Conservation (phyloP, 257 asterid genomes). For the Solanum pennellii region DNA sequence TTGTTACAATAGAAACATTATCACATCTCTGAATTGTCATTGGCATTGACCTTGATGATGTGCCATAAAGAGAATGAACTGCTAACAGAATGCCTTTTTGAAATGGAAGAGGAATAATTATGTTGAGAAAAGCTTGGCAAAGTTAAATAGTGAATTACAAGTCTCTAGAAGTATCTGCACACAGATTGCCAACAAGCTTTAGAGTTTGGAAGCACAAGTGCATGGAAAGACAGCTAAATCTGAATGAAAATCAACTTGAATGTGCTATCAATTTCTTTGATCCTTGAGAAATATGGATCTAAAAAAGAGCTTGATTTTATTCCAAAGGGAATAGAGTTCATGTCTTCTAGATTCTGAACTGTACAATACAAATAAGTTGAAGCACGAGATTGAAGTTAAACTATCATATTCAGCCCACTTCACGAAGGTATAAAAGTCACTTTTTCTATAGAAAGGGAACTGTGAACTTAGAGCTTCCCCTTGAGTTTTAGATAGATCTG, state of each 20-base stretch:
- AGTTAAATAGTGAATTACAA: neutral
- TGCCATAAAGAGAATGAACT: neutral
- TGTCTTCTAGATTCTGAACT: neutral
- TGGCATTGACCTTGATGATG: neutral
- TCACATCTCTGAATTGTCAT: neutral
- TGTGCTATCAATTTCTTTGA: neutral
- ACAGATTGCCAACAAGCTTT: neutral
- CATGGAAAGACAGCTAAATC: neutral
- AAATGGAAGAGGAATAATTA: neutral
- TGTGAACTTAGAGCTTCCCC: neutral
- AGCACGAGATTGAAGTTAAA: neutral
- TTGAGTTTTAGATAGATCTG: neutral
- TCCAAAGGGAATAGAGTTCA: neutral
- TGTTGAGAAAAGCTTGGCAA: neutral
- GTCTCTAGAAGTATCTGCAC: neutral
- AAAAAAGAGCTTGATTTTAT: neutral
- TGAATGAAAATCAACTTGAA: too few relatives aligned
- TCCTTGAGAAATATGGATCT: neutral
- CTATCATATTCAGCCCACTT: neutral
- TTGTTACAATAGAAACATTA: neutral
- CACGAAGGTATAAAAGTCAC: neutral
- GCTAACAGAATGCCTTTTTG: neutral
- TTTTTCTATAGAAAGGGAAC: neutral
- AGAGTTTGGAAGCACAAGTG: neutral
- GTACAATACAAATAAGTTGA: neutral